phyloP scores from a whole-genome alignment of 2,329 filamentous ascomycete species.

The Fragosphaeria purpurea region DNA sequence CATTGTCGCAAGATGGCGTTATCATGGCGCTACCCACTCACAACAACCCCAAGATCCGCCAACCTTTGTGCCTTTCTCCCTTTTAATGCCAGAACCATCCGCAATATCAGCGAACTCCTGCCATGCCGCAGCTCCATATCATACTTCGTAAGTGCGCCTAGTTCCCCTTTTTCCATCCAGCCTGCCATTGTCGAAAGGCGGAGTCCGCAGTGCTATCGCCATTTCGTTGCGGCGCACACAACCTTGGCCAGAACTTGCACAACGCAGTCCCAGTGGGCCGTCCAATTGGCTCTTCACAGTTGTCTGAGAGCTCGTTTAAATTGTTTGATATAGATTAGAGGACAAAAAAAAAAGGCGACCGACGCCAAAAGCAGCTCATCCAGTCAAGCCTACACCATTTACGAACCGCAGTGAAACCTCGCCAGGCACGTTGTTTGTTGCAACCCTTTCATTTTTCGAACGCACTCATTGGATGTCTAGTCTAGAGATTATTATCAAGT shows the following conservation, averaged over 20 bases:
- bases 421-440: no score
- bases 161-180: not conserved
- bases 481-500: no score
- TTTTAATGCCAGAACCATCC: no score
- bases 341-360: not conserved
- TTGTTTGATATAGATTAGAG: not conserved
- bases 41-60: not conserved
- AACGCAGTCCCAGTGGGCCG: not conserved
- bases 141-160: not conserved
- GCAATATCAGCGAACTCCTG: not conserved
- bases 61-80: not conserved
- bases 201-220: no score
- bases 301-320: not conserved
- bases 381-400: no score
- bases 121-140: not conserved
- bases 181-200: no score
- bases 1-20: constrained; percentile 9
- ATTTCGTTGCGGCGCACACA: not conserved
- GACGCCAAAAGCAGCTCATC: not conserved
- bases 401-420: no score
- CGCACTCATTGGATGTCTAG: no score
- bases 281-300: no score
- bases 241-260: not conserved
- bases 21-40: constrained; percentile 8
- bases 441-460: no score